Evolutionary conservation across 371 early-diverging fungal species (phyloP).

Genomic region (Nosema muscidifuracis): DNA sequence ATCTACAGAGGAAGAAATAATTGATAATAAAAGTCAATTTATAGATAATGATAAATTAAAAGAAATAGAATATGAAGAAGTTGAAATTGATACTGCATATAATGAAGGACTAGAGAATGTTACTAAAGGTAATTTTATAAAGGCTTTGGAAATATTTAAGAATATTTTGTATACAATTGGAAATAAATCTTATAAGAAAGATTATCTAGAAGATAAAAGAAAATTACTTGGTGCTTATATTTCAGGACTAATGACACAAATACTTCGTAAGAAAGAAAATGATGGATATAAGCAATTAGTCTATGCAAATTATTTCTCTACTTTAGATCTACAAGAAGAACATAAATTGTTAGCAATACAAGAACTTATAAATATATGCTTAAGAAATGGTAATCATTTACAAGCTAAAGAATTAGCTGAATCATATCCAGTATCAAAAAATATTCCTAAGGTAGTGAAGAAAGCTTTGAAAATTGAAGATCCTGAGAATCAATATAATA

Average conservation of each 20-base stretch:
- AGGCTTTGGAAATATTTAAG: slow-evolving; percentile 41
- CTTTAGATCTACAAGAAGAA: slow-evolving; percentile 29
- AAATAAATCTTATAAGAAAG: neutral
- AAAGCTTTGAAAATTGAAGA: slow-evolving; percentile 14
- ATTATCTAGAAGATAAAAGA: neutral
- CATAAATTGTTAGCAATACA: slow-evolving; percentile 39
- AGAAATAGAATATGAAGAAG: neutral
- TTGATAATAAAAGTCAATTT: neutral
- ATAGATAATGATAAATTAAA: neutral
- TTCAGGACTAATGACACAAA: slow-evolving; percentile 46
- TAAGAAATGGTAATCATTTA: slow-evolving; percentile 53
- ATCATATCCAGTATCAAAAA: neutral
- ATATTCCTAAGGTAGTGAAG: no score
- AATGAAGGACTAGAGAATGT: neutral
- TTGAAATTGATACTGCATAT: slow-evolving; percentile 8
- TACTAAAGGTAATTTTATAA: slow-evolving; percentile 35
- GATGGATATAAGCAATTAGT: slow-evolving; percentile 35
- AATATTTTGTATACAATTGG: neutral
- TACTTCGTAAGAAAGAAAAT: slow-evolving; percentile 37
- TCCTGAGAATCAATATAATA: slow-evolving; percentile 9
- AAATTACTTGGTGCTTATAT: slow-evolving; percentile 43
- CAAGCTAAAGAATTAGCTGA: slow-evolving; percentile 47
- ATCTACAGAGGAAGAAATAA: slow-evolving; percentile 29
- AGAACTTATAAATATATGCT: slow-evolving; percentile 30
- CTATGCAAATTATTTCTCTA: slow-evolving; percentile 49